Conservation (phyloP, 2,329 filamentous ascomycete genomes). For the Zymoseptoria ardabiliae region DNA sequence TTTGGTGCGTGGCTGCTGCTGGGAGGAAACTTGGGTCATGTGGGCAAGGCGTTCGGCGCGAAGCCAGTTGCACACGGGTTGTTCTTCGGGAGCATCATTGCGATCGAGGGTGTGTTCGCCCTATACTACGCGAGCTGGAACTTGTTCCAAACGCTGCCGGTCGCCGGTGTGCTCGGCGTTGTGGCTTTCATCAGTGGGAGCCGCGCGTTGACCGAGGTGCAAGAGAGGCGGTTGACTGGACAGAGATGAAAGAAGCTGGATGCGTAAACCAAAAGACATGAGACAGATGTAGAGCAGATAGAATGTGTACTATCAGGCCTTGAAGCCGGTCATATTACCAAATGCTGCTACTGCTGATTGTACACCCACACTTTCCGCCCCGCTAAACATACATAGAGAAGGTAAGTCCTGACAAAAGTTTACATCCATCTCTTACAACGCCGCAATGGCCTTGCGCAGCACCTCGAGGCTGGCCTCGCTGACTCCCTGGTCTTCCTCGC, state of each 20-base stretch:
- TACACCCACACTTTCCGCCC: background rate
- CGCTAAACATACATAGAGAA: background rate
- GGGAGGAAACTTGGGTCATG: slow-evolving; percentile 75
- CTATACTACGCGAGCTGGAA: slow-evolving; percentile 91
- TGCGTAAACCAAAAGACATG: background rate
- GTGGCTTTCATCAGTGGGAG: slow-evolving; percentile 80
- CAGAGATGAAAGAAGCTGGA: slow-evolving; percentile 39
- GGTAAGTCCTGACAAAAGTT: background rate
- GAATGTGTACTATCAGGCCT: background rate
- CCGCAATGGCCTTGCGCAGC: slow-evolving; percentile 49
- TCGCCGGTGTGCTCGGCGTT: slow-evolving; percentile 57
- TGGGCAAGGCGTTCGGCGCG: slow-evolving; percentile 63
- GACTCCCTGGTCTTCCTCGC: slow-evolving; percentile 28
- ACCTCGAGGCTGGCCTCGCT: slow-evolving; percentile 49
- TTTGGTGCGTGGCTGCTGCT: slow-evolving; percentile 67
- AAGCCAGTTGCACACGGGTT: slow-evolving; percentile 74
- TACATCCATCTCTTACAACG: slow-evolving; percentile 32
- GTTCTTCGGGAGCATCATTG: slow-evolving; percentile 81
- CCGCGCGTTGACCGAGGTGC: slow-evolving; percentile 86
- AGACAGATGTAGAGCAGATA: background rate
- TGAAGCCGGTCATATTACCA: background rate
- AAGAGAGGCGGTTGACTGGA: slow-evolving; percentile 74
- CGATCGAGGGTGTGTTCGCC: slow-evolving; percentile 88
- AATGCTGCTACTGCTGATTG: background rate
- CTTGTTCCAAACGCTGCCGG: slow-evolving; percentile 80